These are phyloP conservation scores for Calocybe cyanea DNA, from an alignment of 768 basidiomycete species.

Conservation along the genomic window DNA sequence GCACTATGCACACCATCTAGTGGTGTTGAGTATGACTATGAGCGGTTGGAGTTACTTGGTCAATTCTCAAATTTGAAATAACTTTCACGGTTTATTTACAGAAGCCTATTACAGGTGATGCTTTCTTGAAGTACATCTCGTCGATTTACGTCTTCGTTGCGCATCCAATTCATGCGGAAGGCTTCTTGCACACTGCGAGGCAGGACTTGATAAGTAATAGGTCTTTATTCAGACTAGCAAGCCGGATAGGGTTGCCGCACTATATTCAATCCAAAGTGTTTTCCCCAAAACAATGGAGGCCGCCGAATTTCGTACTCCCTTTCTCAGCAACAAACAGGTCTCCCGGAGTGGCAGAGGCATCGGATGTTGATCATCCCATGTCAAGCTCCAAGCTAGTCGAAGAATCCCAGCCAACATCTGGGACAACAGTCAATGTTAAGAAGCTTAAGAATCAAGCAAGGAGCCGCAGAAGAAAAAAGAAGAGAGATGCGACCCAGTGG, in stretches of 20 bases:
- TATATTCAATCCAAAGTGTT: constrained; percentile 76
- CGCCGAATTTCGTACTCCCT: constrained; percentile 35
- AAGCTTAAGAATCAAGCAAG: no score
- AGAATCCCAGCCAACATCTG: no score
- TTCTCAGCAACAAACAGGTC: background rate
- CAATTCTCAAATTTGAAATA: constrained; percentile 11
- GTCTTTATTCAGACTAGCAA: constrained; percentile 52
- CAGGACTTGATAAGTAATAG: constrained; percentile 75
- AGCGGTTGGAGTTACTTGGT: constrained; percentile 84
- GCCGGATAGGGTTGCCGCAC: constrained; percentile 56
- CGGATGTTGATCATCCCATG: no score
- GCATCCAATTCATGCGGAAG: constrained; percentile 61
- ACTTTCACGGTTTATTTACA: background rate
- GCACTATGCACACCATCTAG: constrained; percentile 73
- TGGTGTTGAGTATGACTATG: constrained; percentile 71
- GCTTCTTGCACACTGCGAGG: constrained; percentile 61
- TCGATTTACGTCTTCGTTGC: constrained; percentile 73
- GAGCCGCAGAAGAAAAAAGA: constrained; percentile 35
- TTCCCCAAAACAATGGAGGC: constrained; percentile 61
- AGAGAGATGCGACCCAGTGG: constrained; percentile 36
- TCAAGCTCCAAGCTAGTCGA: no score
- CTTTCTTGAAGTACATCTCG: constrained; percentile 76
- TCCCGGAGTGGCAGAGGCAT: no score
- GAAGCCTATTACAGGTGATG: constrained; percentile 53
- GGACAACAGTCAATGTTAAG: no score